Base-by-base conservation (phyloP, 192 early-diverging fungal genomes). In the Piromyces finnis region DNA sequence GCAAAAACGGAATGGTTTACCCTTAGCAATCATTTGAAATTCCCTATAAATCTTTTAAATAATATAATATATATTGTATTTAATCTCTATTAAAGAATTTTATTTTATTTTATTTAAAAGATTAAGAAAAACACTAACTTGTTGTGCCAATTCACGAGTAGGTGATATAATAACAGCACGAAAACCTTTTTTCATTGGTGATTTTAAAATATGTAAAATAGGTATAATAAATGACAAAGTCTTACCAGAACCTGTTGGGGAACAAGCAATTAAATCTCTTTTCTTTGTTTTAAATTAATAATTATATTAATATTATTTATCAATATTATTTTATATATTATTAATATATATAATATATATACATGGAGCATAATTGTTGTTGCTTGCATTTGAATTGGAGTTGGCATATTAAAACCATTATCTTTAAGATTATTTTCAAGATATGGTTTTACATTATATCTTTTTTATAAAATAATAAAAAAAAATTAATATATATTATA, bases 241-340 rank as follows among this genome's bases (percentile, higher is more conserved):
- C 86, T 99, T 99, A 83, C 98, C 98, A 11, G 96, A 97, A 79
- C 98, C 97, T 28, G 98, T 99, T 36, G 96, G 98, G 14, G 98
- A 95, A 85, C 94, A 94, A 3, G 95, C 94, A 88, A 99, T 96
- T 5, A 99, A 36, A 84, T 99, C 98, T 18, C 95, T 91, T n/a
- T 90, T 89, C 90, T 90, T 80, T 41, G 9, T 6, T 32, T 32
- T 32, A 32, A 32, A 32, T 6, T 32, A 32, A 32, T 32, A 6
- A 32, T 32, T 32, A 3, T 6, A 32, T 32, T 32, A 32, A 32
- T 32, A 32, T 32, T 32, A 32, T 6, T 6, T 32, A 32, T 32
- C 5, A 9, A 32, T 32, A 6, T 32, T 32, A 3, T 6, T 3
- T 6, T 32, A 32, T 32, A 32, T 32, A 32, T 9, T 6, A 32